A percentile compares a stretch with the other conserved stretches of the same genome.
These are phyloP conservation scores for Cochlearia excelsa DNA, from an alignment of 345 rosid species.

Conservation along the genomic window DNA sequence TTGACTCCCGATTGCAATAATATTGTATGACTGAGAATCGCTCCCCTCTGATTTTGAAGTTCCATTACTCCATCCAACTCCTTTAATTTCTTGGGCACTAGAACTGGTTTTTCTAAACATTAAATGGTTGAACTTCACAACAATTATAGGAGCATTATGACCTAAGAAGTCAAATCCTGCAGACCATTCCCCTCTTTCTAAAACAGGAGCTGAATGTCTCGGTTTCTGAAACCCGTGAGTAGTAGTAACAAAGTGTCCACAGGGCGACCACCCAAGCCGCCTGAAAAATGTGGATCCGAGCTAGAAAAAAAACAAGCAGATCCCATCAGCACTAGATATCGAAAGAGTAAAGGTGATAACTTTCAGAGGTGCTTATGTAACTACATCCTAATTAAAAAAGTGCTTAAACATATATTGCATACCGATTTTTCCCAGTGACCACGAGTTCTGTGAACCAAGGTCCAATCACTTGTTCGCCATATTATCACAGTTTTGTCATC, in stretches of 20 bases:
- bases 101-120: slow-evolving; percentile 66
- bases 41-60: slow-evolving; percentile 71
- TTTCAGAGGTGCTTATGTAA: slow-evolving; percentile 3
- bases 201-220: slow-evolving; percentile 99
- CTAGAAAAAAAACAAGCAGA: slow-evolving; percentile 46
- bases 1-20: slow-evolving; percentile 98
- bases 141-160: slow-evolving; percentile 94
- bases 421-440: slow-evolving; percentile 99
- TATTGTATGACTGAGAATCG: slow-evolving; percentile 82
- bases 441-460: slow-evolving; percentile 86
- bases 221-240: slow-evolving; percentile 99
- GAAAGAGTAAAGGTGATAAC: slow-evolving; percentile 6
- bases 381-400: slow-evolving; percentile 14
- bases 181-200: slow-evolving; percentile 99
- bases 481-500: slow-evolving; percentile 98
- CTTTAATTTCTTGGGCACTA: slow-evolving; percentile 53
- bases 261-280: slow-evolving; percentile 99
- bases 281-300: slow-evolving; percentile 98
- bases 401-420: slow-evolving; percentile 28
- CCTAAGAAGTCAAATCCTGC: slow-evolving; percentile 97
- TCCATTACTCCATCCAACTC: slow-evolving; percentile 87
- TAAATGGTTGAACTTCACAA: slow-evolving; percentile 93
- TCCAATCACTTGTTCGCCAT: slow-evolving; percentile 99
- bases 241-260: slow-evolving; percentile 97
- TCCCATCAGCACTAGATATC: slow-evolving; percentile 28